These are phyloP conservation scores for Saccharomyces paradoxus DNA, from an alignment of 805 yeast genomes.

Conservation along the genomic window DNA sequence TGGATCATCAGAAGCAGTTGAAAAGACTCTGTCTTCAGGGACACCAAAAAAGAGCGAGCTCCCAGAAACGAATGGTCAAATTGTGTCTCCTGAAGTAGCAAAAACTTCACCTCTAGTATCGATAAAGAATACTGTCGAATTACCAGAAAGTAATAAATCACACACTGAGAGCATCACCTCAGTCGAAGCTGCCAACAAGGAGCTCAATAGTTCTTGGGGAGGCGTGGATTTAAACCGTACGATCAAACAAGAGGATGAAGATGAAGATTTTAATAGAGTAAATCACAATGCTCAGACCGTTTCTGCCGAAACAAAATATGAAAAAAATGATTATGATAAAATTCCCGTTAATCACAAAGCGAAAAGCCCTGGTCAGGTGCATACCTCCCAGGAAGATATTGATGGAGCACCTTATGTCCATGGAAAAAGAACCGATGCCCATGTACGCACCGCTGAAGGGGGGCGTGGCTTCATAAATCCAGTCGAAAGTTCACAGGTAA, in stretches of 20 bases:
- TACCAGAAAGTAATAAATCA: background rate
- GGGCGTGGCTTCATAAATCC: background rate
- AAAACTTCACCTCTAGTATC: background rate
- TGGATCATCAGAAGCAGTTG: background rate
- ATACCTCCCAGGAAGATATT: background rate
- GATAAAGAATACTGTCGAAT: background rate
- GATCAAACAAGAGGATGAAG: background rate
- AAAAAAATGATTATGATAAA: background rate
- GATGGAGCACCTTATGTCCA: background rate
- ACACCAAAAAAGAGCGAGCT: background rate
- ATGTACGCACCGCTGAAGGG: background rate
- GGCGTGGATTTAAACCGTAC: background rate
- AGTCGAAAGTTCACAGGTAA: background rate
- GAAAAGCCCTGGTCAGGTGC: no score
- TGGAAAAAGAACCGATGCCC: background rate
- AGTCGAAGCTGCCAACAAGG: background rate
- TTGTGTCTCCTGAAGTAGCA: background rate
- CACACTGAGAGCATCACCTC: background rate
- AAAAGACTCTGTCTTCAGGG: background rate
- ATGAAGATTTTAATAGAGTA: background rate
- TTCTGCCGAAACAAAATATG: background rate
- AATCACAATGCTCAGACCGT: no score
- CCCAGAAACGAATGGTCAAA: background rate
- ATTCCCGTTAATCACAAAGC: background rate
- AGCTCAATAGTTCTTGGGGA: background rate